Evolutionary conservation across 176 grass and related monocot species (phyloP).

Genomic region (Paspalum vaginatum): DNA sequence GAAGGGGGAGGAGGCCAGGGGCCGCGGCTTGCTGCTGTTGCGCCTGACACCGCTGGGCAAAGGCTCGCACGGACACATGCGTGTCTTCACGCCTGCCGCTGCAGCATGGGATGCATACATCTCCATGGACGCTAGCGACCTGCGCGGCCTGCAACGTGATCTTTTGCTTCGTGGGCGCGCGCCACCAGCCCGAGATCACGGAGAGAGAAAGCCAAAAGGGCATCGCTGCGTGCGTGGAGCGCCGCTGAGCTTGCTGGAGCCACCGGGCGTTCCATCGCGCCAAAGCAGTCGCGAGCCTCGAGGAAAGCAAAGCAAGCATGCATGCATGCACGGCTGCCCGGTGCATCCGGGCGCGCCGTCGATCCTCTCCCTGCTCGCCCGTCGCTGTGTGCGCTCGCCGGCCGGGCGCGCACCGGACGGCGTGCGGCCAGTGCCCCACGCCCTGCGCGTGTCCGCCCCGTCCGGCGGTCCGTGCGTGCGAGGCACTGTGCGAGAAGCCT

Average conservation of each 20-base stretch:
- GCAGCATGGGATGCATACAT: neutral
- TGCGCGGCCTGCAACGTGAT: slow-evolving; percentile 37
- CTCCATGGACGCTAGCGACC: slow-evolving; percentile 17
- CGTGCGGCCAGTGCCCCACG: neutral
- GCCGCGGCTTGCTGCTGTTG: neutral
- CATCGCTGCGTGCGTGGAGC: neutral
- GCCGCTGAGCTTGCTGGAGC: neutral
- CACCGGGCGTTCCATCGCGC: slow-evolving; percentile 38
- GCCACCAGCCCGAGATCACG: slow-evolving; percentile 20
- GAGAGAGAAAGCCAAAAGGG: neutral
- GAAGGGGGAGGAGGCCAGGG: neutral
- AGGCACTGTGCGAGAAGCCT: neutral
- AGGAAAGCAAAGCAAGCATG: slow-evolving; percentile 11
- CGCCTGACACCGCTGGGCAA: slow-evolving; percentile 1
- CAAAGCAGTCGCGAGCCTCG: slow-evolving; percentile 29
- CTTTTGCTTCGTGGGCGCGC: slow-evolving; percentile 39
- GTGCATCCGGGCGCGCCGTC: neutral
- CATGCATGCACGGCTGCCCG: neutral
- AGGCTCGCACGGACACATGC: slow-evolving; percentile 35
- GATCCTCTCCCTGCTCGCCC: neutral
- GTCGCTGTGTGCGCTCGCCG: neutral
- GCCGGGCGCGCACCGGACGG: neutral
- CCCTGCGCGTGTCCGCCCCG: neutral
- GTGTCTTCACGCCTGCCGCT: neutral
- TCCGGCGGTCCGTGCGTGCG: neutral